phyloP scores from a whole-genome alignment of 306 rosid genomes.

The Vicia faba region DNA sequence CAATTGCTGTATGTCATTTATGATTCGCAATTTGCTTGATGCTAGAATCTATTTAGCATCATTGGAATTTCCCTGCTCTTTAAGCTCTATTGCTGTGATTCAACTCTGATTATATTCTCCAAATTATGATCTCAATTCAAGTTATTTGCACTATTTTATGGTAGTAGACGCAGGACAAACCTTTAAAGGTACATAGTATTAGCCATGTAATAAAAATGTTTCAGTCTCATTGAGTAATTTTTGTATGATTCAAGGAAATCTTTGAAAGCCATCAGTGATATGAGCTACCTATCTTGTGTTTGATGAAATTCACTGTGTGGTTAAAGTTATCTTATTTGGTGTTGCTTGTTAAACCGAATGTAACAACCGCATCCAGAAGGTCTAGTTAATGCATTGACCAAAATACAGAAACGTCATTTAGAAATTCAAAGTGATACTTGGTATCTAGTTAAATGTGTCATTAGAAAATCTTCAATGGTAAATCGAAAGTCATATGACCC shows the following conservation, averaged over 20 bases:
- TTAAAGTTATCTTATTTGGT: background rate
- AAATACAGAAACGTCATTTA: too few species aligned
- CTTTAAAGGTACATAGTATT: slow-evolving; percentile 37
- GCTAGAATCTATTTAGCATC: slow-evolving; percentile 39
- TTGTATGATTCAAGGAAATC: slow-evolving; percentile 6
- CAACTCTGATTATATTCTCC: slow-evolving; percentile 31
- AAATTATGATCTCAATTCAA: slow-evolving; percentile 38
- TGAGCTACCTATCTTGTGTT: slow-evolving; percentile 30
- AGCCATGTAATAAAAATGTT: slow-evolving; percentile 37
- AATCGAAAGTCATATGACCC: too few species aligned
- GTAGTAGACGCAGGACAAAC: slow-evolving; percentile 31
- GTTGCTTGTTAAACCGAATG: slow-evolving; percentile 5
- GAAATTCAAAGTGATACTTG: too few species aligned
- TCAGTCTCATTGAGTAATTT: slow-evolving; percentile 25
- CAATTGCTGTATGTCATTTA: slow-evolving; percentile 41
- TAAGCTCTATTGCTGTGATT: slow-evolving; percentile 42
- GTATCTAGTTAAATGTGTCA: too few species aligned
- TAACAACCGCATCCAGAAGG: background rate
- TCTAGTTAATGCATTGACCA: background rate
- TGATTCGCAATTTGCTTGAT: slow-evolving; percentile 42
- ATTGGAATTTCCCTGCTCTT: slow-evolving; percentile 39
- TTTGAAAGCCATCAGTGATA: slow-evolving; percentile 16
- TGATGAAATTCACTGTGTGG: background rate
- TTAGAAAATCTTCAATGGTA: too few species aligned
- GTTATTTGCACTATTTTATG: slow-evolving; percentile 36